phyloP scores from a whole-genome alignment of 192 early-diverging fungal genomes.

The Nowakowskiella sp. region DNA sequence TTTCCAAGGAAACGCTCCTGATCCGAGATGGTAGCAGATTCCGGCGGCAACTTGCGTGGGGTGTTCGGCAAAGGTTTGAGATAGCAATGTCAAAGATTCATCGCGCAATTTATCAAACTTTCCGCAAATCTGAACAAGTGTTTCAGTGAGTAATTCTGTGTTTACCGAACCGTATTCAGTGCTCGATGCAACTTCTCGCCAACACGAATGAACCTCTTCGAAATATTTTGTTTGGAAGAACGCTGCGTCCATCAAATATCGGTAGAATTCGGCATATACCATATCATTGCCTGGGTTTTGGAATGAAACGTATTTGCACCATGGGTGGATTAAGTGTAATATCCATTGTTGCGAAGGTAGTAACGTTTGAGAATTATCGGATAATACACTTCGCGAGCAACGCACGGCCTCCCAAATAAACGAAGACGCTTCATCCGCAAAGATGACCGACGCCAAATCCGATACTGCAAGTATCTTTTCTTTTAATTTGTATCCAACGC shows the following conservation, averaged over 20 bases:
- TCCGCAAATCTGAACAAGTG: slow-evolving; percentile 29
- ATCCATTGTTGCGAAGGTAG: slow-evolving; percentile 30
- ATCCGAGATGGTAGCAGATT: slow-evolving; percentile 17
- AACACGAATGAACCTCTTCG: slow-evolving; percentile 29
- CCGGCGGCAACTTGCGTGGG: slow-evolving; percentile 21
- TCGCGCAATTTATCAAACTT: slow-evolving; percentile 19
- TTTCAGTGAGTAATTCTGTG: slow-evolving; percentile 25
- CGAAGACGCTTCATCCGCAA: slow-evolving; percentile 27
- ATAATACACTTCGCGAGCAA: slow-evolving; percentile 26
- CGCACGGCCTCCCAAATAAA: slow-evolving; percentile 47
- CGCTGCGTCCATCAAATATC: slow-evolving; percentile 40
- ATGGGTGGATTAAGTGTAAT: slow-evolving; percentile 35
- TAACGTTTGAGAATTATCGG: slow-evolving; percentile 9
- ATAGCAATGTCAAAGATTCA: slow-evolving; percentile 12
- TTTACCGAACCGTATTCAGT: slow-evolving; percentile 28
- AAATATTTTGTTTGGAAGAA: slow-evolving; percentile 23
- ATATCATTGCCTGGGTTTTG: slow-evolving; percentile 21
- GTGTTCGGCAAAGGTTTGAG: slow-evolving; percentile 12
- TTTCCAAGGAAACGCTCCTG: slow-evolving; percentile 31
- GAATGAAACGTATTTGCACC: slow-evolving; percentile 33
- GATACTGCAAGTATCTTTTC: slow-evolving; percentile 21
- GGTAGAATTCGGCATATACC: slow-evolving; percentile 34
- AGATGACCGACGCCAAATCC: slow-evolving; percentile 24
- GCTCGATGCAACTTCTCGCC: slow-evolving; percentile 19
- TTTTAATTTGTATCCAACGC: slow-evolving; percentile 5